Evolutionary conservation across 345 rosid species (phyloP).

Genomic region (Rhodamnia rubescens): DNA sequence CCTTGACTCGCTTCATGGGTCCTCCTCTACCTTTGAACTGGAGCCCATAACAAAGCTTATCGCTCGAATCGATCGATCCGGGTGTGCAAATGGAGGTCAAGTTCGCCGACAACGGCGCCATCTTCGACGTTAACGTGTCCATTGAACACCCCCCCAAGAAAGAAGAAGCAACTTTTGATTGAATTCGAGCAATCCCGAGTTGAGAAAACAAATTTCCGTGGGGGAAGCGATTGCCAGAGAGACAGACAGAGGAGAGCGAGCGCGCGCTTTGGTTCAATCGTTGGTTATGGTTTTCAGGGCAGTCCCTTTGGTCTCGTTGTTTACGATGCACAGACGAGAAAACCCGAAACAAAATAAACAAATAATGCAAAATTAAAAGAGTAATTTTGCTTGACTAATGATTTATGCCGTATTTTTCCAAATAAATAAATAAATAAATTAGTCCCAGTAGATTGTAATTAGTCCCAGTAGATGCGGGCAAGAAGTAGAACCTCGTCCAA

Average conservation of each 20-base stretch:
- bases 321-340: neutral
- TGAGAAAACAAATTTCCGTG: neutral
- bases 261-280: neutral
- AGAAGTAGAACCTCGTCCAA: too few species aligned
- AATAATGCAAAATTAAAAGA: neutral
- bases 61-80: neutral
- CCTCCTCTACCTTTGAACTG: conserved; percentile 1
- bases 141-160: conserved; percentile 1
- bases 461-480: neutral
- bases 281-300: neutral
- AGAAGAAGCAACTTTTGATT: neutral
- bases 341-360: neutral
- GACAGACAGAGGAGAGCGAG: neutral
- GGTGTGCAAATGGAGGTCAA: conserved; percentile 17
- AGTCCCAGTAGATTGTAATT: neutral
- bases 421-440: neutral
- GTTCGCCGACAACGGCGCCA: conserved; percentile 9
- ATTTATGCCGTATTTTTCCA: neutral
- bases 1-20: neutral
- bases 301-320: neutral
- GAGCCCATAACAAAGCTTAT: neutral
- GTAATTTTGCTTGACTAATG: neutral
- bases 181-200: neutral
- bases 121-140: conserved; percentile 12
- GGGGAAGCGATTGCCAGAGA: neutral